Evolutionary conservation across 495 filamentous ascomycete species (phyloP).

Genomic region (Cercophora newfieldiana): DNA sequence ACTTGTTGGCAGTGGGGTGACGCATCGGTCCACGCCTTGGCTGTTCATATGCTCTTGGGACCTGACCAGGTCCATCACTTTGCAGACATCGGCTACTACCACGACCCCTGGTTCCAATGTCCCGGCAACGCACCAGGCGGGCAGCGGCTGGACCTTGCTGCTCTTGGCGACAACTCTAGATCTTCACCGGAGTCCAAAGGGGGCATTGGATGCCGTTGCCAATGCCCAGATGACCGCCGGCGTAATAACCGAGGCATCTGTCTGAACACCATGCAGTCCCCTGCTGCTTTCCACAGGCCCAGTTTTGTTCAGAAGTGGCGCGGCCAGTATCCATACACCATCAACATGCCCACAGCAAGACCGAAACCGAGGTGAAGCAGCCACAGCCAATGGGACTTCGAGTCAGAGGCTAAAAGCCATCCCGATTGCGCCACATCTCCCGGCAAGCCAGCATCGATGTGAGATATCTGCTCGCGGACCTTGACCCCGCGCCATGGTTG

Average conservation of each 20-base stretch:
- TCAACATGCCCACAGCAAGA: not conserved
- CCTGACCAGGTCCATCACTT: constrained; percentile 54
- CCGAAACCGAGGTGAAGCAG: no score
- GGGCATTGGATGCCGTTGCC: constrained; percentile 11
- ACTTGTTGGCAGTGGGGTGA: constrained; percentile 47
- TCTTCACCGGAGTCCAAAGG: constrained; percentile 8
- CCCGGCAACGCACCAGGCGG: constrained; percentile 44
- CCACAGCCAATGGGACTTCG: no score
- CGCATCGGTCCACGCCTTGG: constrained; percentile 53
- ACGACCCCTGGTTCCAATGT: constrained; percentile 49
- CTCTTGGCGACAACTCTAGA: not conserved
- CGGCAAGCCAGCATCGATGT: no score
- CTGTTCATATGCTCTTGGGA: constrained; percentile 48
- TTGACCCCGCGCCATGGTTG: no score
- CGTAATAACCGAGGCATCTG: constrained; percentile 12
- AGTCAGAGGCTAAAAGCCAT: no score
- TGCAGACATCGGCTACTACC: constrained; percentile 52
- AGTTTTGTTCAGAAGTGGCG: not conserved
- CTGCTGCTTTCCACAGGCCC: not conserved
- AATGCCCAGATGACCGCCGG: constrained; percentile 5
- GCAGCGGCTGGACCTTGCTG: constrained; percentile 28
- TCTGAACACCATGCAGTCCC: constrained; percentile 10
- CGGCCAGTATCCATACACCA: constrained; percentile 6
- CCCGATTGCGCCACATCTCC: no score
- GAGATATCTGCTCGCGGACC: no score